Base-by-base conservation (phyloP, 2,329 filamentous ascomycete species). In the Paecilomyces fulvus region DNA sequence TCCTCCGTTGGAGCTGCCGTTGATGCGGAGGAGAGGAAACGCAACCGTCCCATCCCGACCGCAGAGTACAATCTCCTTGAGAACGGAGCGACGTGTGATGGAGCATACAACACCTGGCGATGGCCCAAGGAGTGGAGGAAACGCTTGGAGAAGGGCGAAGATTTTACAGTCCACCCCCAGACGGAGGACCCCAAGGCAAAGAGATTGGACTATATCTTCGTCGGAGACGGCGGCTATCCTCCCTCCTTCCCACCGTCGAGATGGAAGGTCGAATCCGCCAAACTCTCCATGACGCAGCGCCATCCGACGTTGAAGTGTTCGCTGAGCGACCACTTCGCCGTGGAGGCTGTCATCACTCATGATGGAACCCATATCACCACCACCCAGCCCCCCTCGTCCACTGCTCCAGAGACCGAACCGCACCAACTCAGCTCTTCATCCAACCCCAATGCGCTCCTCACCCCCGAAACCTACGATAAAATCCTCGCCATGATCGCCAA, bases 151-250 rank as follows among this genome's bases (percentile, higher is more conserved):
- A 82, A 83, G 50, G 86, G 86, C 0, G 80, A 82, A 55, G 80
- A 86, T n/a, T 78, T 85, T 46, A 71, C 77, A 4, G 79, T 95
- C 6, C 78, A 87, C n/a, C 80, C 82, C 0, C 80, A 86, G 51
- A 82, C 83, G 0, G 73, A 79, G 3, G 92, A 96, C 68, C 84
- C 83, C 0, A 79, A 78, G 23, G 92, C 88, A n/a, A 92, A 96
- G 71, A 80, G 94, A 21, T 81, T 97, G 51, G 94, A 99, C 74
- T 99, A 99, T 73, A 88, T 99, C 66, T 97, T 99, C 73, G 86
- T 90, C 63, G 83, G 82, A 1, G 81, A 82, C 11, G 81, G 79
- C 11, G 68, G 68, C 31, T 69, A 74, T 57, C 58, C 65, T 1
- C 65, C 65, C 1, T 58, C 61, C 7, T 68, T 66, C 30, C 68